Percentiles rank a stretch among this genome's conserved stretches.
Evolutionary conservation across 441 rosid genomes (phyloP).

Genomic region (Populus hybrid): DNA sequence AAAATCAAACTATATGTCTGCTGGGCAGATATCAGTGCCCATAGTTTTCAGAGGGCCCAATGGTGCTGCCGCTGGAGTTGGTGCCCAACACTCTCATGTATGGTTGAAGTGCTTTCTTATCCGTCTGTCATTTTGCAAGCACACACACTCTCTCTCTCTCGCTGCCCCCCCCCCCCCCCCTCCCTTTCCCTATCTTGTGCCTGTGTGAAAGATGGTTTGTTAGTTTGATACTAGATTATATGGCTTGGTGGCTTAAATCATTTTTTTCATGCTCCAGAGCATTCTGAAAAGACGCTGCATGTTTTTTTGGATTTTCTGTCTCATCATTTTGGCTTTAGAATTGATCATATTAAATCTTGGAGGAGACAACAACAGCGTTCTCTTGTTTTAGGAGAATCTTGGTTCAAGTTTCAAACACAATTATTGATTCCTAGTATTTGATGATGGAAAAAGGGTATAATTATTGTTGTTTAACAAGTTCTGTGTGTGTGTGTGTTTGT

Average conservation of each 20-base stretch:
- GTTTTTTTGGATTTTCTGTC: neutral
- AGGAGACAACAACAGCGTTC: neutral
- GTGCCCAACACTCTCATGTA: conserved; percentile 85
- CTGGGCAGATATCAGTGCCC: conserved; percentile 79
- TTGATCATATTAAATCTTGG: neutral
- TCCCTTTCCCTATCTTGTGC: neutral
- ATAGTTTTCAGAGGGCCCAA: conserved; percentile 96
- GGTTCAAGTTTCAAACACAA: neutral
- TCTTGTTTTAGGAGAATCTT: neutral
- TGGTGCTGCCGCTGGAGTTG: conserved; percentile 99
- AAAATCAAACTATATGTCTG: conserved; percentile 89
- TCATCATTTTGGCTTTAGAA: neutral
- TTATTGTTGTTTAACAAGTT: neutral
- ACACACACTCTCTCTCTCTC: neutral
- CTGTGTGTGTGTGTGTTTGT: neutral
- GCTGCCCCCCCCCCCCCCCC: too few species aligned
- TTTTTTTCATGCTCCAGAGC: neutral
- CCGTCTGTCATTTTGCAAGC: neutral
- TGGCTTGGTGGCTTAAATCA: neutral
- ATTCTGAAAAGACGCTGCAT: neutral
- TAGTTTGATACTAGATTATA: neutral
- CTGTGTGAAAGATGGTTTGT: neutral
- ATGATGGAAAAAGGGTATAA: neutral
- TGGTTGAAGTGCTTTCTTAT: conserved; percentile 17
- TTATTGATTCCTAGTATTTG: neutral